A percentile compares a stretch with the other conserved stretches of the same genome.
These are phyloP conservation scores for Porogramme epimiltina DNA, from an alignment of 1,284 basidiomycete genomes.

Conservation along the genomic window DNA sequence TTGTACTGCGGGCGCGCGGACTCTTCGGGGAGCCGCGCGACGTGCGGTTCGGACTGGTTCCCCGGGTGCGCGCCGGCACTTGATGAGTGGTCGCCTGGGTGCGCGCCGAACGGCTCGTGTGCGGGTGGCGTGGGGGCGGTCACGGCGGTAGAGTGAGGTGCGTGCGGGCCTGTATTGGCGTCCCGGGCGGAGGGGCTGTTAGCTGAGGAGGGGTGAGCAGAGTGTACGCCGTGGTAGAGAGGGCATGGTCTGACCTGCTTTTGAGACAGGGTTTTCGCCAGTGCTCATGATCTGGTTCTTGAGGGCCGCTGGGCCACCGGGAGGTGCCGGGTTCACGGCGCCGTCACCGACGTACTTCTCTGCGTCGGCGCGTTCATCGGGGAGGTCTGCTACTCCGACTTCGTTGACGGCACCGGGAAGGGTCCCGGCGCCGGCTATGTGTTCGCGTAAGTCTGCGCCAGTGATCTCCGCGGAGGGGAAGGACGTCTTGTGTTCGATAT, in stretches of 20 bases:
- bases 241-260: too few species aligned
- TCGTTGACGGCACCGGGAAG: slow-evolving; percentile 40
- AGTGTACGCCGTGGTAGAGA: too few species aligned
- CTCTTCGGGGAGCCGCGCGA: slow-evolving; percentile 37
- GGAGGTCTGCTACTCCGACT: slow-evolving; percentile 40
- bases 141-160: slow-evolving; percentile 12
- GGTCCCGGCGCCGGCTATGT: slow-evolving; percentile 39
- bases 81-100: slow-evolving; percentile 14
- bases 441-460: slow-evolving; percentile 31
- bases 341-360: slow-evolving; percentile 16
- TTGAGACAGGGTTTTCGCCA: neutral
- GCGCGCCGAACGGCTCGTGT: slow-evolving; percentile 27
- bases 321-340: slow-evolving; percentile 10
- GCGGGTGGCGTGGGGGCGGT: slow-evolving; percentile 15
- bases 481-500: slow-evolving; percentile 28
- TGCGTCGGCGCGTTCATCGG: slow-evolving; percentile 35
- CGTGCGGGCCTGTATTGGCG: neutral
- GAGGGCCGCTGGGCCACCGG: slow-evolving; percentile 11
- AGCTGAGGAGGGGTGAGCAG: neutral
- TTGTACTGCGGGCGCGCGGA: slow-evolving; percentile 27
- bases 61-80: slow-evolving; percentile 37
- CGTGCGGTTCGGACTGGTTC: slow-evolving; percentile 27
- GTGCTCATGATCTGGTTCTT: slow-evolving; percentile 11
- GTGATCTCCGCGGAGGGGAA: slow-evolving; percentile 29
- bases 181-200: too few species aligned